A percentile compares a stretch with the other conserved stretches of the same genome.
Conservation (phyloP, 1,284 basidiomycete species). For the Abortiporus biennis region DNA sequence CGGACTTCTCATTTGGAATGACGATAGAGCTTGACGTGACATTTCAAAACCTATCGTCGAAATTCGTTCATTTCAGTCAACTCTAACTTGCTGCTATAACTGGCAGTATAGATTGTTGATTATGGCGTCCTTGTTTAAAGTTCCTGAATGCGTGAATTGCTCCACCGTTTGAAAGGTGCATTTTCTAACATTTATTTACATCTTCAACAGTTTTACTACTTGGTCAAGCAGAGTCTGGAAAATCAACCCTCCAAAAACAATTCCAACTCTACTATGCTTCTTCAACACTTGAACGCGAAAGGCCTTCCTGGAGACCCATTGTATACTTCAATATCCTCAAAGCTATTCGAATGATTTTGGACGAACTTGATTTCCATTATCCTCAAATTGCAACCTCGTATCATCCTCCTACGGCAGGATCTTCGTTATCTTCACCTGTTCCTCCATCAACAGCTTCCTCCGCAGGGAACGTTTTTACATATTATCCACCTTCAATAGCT, state of each 20-base stretch:
- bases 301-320: conserved; percentile 69
- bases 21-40: too few relatives aligned
- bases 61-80: too few relatives aligned
- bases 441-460: conserved; percentile 13
- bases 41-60: too few relatives aligned
- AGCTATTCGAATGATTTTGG: conserved; percentile 67
- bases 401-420: conserved; percentile 18
- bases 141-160: too few relatives aligned
- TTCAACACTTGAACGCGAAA: conserved; percentile 59
- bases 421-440: conserved; percentile 15
- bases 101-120: too few relatives aligned
- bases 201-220: conserved; percentile 37
- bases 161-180: too few relatives aligned
- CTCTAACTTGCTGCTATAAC: too few relatives aligned
- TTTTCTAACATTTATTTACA: too few relatives aligned
- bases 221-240: conserved; percentile 77
- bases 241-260: conserved; percentile 75
- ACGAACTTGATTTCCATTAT: conserved; percentile 64
- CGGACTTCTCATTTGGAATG: too few relatives aligned
- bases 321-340: conserved; percentile 80
- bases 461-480: conserved; percentile 6
- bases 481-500: neutral
- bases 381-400: conserved; percentile 13
- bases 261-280: conserved; percentile 77
- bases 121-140: too few relatives aligned